Percentiles rank a stretch among this genome's conserved stretches.
These are phyloP conservation scores for Calophaca sinica DNA, from an alignment of 306 rosid genomes.

Conservation along the genomic window DNA sequence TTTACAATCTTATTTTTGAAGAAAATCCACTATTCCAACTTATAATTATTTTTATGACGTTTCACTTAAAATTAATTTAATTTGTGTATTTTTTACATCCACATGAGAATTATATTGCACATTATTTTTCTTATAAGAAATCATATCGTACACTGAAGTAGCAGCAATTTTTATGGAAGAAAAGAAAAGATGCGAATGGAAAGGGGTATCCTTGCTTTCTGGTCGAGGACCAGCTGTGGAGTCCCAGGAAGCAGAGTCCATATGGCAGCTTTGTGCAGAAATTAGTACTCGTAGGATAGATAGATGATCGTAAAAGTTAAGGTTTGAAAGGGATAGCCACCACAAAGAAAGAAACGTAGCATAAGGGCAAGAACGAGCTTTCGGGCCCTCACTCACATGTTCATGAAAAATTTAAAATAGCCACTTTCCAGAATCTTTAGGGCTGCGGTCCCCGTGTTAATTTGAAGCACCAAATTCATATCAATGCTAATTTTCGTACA, in stretches of 20 bases:
- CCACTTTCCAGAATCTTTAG: constrained; percentile 25
- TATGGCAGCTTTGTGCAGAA: constrained; percentile 47
- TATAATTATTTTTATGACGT: not conserved
- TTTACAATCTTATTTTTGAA: too few relatives aligned
- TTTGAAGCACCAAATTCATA: constrained; percentile 1
- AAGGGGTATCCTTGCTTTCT: constrained; percentile 16
- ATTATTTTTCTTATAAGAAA: not conserved
- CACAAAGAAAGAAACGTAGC: constrained; percentile 37
- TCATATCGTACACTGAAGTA: not conserved
- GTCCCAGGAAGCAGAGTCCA: constrained; percentile 33
- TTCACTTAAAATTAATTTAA: not conserved
- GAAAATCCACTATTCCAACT: not conserved
- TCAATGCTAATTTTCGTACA: not conserved
- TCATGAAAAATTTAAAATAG: not conserved
- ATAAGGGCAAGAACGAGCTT: constrained; percentile 52
- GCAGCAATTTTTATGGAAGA: not conserved
- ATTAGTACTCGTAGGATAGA: too few relatives aligned
- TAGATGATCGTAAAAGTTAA: constrained; percentile 21
- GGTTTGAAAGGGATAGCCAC: constrained; percentile 51
- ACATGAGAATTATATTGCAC: not conserved
- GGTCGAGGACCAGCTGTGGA: constrained; percentile 18
- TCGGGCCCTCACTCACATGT: constrained; percentile 77
- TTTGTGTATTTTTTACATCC: not conserved
- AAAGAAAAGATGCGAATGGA: constrained; percentile 25
- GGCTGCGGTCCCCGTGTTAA: constrained; percentile 34